Base-by-base conservation (phyloP, 768 basidiomycete species). In the Baorangia bicolor region DNA sequence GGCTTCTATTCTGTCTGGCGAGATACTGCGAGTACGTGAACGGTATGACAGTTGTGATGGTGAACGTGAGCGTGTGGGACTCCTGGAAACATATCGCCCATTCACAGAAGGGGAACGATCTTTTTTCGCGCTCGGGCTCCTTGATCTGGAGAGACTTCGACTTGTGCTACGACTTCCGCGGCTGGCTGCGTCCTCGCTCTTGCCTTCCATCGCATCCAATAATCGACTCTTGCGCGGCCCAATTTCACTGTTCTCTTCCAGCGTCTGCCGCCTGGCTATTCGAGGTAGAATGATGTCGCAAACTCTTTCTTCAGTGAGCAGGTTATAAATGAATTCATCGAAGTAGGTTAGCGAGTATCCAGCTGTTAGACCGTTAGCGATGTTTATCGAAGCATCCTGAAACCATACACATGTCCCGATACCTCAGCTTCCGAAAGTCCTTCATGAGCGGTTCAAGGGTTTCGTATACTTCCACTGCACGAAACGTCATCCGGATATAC, bases 281-380 rank as follows among this genome's bases (percentile, higher is more conserved):
- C 97, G 86, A 16, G 97, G 97, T 42, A 99, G 75, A 64, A 98
- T 98, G 64, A 93, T 91, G 74, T 98, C 97, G 72, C 96, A 98
- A 6, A 94, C 95, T 55, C 94, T 82, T 57, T 98, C 97, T 67
- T 96, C 88, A 5, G 80, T 84, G 31, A 98, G 75, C 11, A 98
- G 78, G 41, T 83, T 77, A 70, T 98, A 86, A 39, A 94, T 80
- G 68, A 92, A 98, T 70, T 97, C 92, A 70, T 98, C 97, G 64
- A 98, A 92, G 61, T 85, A 89, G 6, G 90, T 87, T 53, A 99
- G 72, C 1, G 81, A 78, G 69, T 92, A 98, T 38, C 95, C 94
- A 60, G 82, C 96, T 98, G 58, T 13, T 44, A 16, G 11, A 21
- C 18, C 2, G n/a, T 67, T 13, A 61, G 40, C 37, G 14, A 39